phyloP scores from a whole-genome alignment of 768 basidiomycete genomes.

The Boletus rufocinnamomeus region DNA sequence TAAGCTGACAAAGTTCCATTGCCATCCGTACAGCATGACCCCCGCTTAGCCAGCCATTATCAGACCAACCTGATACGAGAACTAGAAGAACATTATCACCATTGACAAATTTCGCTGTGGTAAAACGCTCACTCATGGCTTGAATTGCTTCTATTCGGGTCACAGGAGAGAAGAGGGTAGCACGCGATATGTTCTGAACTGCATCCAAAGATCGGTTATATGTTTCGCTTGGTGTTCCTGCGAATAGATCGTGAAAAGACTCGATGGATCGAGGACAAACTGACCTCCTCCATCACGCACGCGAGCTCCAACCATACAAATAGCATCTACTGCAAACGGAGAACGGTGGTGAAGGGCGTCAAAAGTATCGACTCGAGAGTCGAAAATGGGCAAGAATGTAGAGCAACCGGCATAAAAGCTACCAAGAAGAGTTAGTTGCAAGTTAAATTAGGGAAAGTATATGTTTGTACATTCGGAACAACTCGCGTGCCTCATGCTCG shows the following conservation, averaged over 20 bases:
- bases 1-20: slow-evolving; percentile 78
- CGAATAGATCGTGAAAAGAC: slow-evolving; percentile 13
- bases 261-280: slow-evolving; percentile 20
- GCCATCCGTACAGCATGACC: slow-evolving; percentile 98
- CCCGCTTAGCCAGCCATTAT: slow-evolving; percentile 93
- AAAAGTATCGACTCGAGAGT: slow-evolving; percentile 79
- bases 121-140: slow-evolving; percentile 76
- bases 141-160: slow-evolving; percentile 85
- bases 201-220: slow-evolving; percentile 77
- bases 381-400: slow-evolving; percentile 87
- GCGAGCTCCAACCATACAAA: slow-evolving; percentile 91
- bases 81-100: slow-evolving; percentile 45
- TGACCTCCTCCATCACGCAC: slow-evolving; percentile 88
- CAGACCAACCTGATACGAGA: slow-evolving; percentile 91
- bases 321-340: slow-evolving; percentile 89
- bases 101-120: neutral
- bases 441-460: slow-evolving; percentile 5
- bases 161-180: slow-evolving; percentile 86
- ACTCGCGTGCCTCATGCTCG: slow-evolving; percentile 80
- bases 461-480: slow-evolving; percentile 72
- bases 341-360: slow-evolving; percentile 85
- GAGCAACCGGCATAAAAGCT: slow-evolving; percentile 95
- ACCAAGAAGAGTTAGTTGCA: slow-evolving; percentile 11
- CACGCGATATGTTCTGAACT: slow-evolving; percentile 81
- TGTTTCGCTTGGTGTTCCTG: slow-evolving; percentile 74